Conservation (phyloP, 345 rosid genomes). For the Cochlearia excelsa region DNA sequence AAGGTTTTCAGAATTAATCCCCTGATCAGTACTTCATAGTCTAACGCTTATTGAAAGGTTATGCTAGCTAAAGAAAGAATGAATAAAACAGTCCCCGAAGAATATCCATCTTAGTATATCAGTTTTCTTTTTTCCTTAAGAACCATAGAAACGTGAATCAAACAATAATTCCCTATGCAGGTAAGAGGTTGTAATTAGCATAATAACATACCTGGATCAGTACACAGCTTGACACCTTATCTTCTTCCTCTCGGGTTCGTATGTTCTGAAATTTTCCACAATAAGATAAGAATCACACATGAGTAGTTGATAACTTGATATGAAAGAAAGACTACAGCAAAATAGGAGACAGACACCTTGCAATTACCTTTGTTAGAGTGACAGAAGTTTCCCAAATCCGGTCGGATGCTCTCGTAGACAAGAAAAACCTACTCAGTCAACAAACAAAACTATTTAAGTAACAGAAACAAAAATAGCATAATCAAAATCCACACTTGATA, state of each 20-base stretch:
- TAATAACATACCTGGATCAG: conserved; percentile 59
- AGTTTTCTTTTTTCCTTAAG: background rate
- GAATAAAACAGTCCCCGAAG: background rate
- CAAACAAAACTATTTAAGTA: background rate
- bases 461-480: background rate
- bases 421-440: conserved; percentile 51
- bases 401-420: conserved; percentile 71
- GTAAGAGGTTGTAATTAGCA: conserved; percentile 1
- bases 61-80: background rate
- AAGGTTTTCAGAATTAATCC: conserved; percentile 4
- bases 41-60: conserved; percentile 5
- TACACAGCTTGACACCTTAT: conserved; percentile 64
- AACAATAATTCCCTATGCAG: background rate
- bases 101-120: background rate
- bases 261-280: conserved; percentile 41
- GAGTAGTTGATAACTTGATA: background rate
- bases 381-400: conserved; percentile 57
- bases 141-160: background rate
- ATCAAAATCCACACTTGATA: too few relatives aligned
- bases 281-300: background rate
- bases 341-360: background rate
- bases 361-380: conserved; percentile 62
- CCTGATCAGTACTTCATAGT: conserved; percentile 1
- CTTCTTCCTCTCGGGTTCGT: conserved; percentile 78
- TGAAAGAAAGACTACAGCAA: background rate